Evolutionary conservation across 805 yeast species (phyloP).

Genomic region (Yamadazyma philogaea): DNA sequence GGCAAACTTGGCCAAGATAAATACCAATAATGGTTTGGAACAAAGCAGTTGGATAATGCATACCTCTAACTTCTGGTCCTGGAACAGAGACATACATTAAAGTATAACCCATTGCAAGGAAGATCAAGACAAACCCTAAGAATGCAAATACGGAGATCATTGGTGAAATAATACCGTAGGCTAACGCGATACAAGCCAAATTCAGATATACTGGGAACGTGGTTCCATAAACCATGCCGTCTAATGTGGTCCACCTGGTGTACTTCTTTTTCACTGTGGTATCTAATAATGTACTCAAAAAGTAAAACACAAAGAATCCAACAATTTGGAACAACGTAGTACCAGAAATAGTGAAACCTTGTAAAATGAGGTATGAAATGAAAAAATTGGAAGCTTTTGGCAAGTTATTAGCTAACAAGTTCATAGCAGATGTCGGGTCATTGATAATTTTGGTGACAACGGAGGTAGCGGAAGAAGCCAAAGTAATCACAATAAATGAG

Average conservation of each 20-base stretch:
- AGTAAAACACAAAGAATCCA: slow-evolving; percentile 55
- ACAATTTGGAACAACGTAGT: slow-evolving; percentile 63
- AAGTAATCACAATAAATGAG: slow-evolving; percentile 66
- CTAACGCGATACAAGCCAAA: slow-evolving; percentile 63
- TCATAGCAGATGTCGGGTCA: slow-evolving; percentile 57
- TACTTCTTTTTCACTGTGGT: slow-evolving; percentile 66
- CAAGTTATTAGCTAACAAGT: slow-evolving; percentile 58
- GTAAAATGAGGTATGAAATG: slow-evolving; percentile 63
- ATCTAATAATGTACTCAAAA: slow-evolving; percentile 57
- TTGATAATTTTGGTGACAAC: slow-evolving; percentile 60
- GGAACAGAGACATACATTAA: slow-evolving; percentile 67
- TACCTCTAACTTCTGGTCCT: slow-evolving; percentile 73
- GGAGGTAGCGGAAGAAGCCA: slow-evolving; percentile 69
- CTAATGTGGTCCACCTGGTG: slow-evolving; percentile 53
- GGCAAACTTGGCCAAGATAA: slow-evolving; percentile 81
- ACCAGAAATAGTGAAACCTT: slow-evolving; percentile 64
- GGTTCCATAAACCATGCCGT: slow-evolving; percentile 67
- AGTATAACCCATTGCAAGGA: slow-evolving; percentile 76
- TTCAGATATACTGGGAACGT: slow-evolving; percentile 72
- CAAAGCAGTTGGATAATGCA: slow-evolving; percentile 82
- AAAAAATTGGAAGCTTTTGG: slow-evolving; percentile 75
- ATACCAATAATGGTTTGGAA: slow-evolving; percentile 87
- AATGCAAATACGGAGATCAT: slow-evolving; percentile 72
- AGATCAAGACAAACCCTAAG: slow-evolving; percentile 66
- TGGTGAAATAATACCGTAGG: slow-evolving; percentile 77